Evolutionary conservation across 371 early-diverging fungal species (phyloP).

Genomic region (Mucor indicus): DNA sequence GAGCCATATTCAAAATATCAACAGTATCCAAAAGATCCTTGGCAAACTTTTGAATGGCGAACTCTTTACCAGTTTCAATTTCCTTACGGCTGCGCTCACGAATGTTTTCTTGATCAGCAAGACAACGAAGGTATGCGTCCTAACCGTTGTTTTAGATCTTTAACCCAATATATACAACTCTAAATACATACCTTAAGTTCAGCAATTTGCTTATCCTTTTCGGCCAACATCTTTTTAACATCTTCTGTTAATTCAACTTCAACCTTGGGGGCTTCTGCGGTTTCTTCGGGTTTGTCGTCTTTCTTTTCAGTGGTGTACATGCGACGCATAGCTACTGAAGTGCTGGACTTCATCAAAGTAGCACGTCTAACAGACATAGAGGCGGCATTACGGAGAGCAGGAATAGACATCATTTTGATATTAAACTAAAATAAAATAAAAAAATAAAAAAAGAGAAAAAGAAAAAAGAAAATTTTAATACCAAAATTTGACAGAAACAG

Average conservation of each 20-base stretch:
- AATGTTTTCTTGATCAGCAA: slow-evolving; percentile 96
- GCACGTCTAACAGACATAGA: slow-evolving; percentile 3
- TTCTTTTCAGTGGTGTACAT: neutral
- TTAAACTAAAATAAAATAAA: neutral
- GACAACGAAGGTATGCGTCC: slow-evolving; percentile 80
- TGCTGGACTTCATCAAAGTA: neutral
- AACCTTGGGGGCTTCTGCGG: slow-evolving; percentile 3
- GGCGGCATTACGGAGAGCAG: slow-evolving; percentile 8
- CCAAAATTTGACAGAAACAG: neutral
- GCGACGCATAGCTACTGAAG: neutral
- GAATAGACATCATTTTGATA: slow-evolving; percentile 1
- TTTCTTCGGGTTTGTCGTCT: neutral
- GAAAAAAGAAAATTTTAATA: neutral
- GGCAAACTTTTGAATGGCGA: slow-evolving; percentile 94
- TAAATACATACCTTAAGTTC: slow-evolving; percentile 66
- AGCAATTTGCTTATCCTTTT: slow-evolving; percentile 79
- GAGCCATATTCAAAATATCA: slow-evolving; percentile 88
- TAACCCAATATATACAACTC: too few relatives aligned
- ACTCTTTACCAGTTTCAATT: slow-evolving; percentile 74
- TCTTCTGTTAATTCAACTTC: slow-evolving; percentile 24
- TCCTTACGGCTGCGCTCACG: slow-evolving; percentile 89
- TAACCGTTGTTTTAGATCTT: slow-evolving; percentile 12
- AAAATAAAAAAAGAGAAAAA: neutral
- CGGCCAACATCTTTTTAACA: slow-evolving; percentile 48
- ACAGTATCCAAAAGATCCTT: slow-evolving; percentile 94